Conservation (phyloP, 371 early-diverging fungal species). For the Catenaria anguillulae region DNA sequence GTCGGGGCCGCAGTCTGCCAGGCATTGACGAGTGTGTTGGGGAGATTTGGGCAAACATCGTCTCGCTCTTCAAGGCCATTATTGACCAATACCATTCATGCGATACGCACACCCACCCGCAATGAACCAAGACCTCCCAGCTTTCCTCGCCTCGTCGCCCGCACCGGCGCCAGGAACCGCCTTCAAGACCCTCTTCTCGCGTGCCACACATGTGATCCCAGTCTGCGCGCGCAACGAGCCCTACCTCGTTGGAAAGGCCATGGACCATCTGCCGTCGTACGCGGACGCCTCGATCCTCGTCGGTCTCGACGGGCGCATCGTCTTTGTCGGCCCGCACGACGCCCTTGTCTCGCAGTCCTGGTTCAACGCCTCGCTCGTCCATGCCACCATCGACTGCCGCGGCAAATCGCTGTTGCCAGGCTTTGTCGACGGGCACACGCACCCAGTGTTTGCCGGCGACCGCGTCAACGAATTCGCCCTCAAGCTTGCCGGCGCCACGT, state of each 20-base stretch:
- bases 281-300: constrained; percentile 4
- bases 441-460: constrained; percentile 10
- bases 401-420: constrained; percentile 8
- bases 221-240: constrained; percentile 4
- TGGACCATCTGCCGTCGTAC: not conserved
- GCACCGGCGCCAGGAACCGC: not conserved
- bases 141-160: not conserved
- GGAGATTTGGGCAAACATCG: no score
- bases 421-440: constrained; percentile 10
- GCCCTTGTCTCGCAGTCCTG: not conserved
- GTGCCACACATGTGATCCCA: not conserved
- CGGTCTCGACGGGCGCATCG: not conserved
- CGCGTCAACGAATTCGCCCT: constrained; percentile 11
- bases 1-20: no score
- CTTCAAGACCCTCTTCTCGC: not conserved
- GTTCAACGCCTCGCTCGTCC: not conserved
- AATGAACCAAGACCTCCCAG: not conserved
- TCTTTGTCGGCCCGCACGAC: not conserved
- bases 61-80: no score
- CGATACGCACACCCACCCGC: no score
- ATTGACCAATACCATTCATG: not conserved
- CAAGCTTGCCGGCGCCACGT: constrained; percentile 10
- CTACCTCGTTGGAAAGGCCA: not conserved
- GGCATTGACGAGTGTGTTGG: no score
- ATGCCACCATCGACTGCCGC: not conserved